These are phyloP conservation scores for Murraya koenigii DNA, from an alignment of 345 rosid species.

Conservation along the genomic window DNA sequence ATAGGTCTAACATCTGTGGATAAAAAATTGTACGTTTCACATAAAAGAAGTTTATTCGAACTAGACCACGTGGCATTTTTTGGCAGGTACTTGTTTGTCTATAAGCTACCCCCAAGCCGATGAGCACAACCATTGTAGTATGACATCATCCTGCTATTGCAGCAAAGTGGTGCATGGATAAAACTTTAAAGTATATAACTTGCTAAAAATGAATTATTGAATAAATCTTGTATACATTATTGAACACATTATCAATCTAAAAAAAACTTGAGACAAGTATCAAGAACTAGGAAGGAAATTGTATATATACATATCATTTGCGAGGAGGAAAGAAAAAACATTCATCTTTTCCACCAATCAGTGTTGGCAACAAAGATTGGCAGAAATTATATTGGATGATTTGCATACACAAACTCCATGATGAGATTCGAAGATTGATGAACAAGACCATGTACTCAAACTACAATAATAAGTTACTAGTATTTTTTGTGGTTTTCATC, in stretches of 20 bases:
- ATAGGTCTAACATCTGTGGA: not conserved
- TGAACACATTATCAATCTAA: not conserved
- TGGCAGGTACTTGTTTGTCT: constrained; percentile 88
- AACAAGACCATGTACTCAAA: not conserved
- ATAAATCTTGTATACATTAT: not conserved
- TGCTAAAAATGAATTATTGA: not conserved
- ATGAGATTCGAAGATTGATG: not conserved
- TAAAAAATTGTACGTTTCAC: constrained; percentile 12
- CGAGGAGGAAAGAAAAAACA: not conserved
- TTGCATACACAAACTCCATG: too few relatives aligned
- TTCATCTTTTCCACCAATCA: not conserved
- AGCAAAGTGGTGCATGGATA: constrained; percentile 15
- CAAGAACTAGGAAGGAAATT: not conserved
- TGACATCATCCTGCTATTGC: constrained; percentile 21
- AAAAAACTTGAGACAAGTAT: constrained; percentile 4
- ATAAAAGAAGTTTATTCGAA: constrained; percentile 20
- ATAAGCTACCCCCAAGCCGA: constrained; percentile 49
- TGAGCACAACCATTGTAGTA: constrained; percentile 29
- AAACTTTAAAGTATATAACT: not conserved
- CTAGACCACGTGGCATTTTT: constrained; percentile 56
- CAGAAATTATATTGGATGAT: not conserved
- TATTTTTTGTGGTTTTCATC: too few relatives aligned
- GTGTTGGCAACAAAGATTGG: not conserved
- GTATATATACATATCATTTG: not conserved
- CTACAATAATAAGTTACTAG: too few relatives aligned